These are phyloP conservation scores for Dysphania ambrosioides DNA, from an alignment of 148 eudicot genomes.

Conservation along the genomic window DNA sequence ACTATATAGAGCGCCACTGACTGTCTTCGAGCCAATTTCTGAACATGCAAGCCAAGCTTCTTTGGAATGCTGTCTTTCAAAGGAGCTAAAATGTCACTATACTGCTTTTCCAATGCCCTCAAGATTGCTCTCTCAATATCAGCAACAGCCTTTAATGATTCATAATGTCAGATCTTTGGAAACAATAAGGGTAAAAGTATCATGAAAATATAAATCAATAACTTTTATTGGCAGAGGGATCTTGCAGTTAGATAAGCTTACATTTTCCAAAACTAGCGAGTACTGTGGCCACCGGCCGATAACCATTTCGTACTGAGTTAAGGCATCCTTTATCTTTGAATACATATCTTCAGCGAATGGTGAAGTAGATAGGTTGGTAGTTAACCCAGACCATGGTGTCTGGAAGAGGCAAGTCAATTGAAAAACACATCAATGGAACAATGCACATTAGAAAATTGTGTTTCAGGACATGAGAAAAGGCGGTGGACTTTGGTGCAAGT, in stretches of 20 bases:
- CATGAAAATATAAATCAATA: neutral
- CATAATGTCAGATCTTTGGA: no score
- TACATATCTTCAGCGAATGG: slow-evolving; percentile 83
- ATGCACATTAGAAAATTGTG: neutral
- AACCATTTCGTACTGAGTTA: slow-evolving; percentile 64
- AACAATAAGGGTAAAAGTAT: neutral
- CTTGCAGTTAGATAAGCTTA: slow-evolving; percentile 33
- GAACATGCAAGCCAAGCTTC: slow-evolving; percentile 85
- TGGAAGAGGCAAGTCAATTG: slow-evolving; percentile 23
- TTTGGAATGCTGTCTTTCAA: slow-evolving; percentile 76
- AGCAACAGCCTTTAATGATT: slow-evolving; percentile 56
- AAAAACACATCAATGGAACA: neutral
- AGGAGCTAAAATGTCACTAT: slow-evolving; percentile 71
- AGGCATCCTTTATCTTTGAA: slow-evolving; percentile 51
- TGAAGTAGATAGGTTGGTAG: slow-evolving; percentile 73
- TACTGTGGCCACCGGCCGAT: slow-evolving; percentile 89
- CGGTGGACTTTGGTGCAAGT: neutral
- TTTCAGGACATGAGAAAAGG: neutral
- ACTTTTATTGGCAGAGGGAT: neutral
- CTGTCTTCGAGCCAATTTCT: slow-evolving; percentile 75
- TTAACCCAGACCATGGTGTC: slow-evolving; percentile 74
- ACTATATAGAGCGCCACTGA: slow-evolving; percentile 48
- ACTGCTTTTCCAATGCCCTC: slow-evolving; percentile 80
- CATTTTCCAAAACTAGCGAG: slow-evolving; percentile 70
- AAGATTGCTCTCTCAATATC: slow-evolving; percentile 80